Conservation (phyloP, 768 basidiomycete species). For the Trametes cubensis region DNA sequence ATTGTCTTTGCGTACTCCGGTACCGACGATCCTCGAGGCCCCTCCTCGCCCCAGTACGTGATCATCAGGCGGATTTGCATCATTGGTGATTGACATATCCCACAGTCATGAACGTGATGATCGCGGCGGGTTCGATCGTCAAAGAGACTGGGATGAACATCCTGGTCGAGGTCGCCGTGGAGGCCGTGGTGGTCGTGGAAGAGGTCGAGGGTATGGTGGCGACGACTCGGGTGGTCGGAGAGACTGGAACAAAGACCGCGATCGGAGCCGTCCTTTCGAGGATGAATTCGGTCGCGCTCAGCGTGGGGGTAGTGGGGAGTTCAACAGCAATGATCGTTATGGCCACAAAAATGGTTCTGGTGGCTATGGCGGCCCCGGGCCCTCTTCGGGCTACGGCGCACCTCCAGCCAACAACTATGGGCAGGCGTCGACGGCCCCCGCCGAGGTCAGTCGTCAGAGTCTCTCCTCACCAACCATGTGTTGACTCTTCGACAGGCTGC, state of each 20-base stretch:
- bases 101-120: slow-evolving; percentile 37
- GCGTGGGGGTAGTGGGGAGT: slow-evolving; percentile 23
- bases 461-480: not conserved
- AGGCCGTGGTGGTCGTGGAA: slow-evolving; percentile 44
- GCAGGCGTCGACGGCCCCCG: slow-evolving; percentile 37
- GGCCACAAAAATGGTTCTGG: slow-evolving; percentile 32
- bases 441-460: slow-evolving; percentile 35
- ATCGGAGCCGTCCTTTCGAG: slow-evolving; percentile 24
- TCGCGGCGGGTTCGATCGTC: slow-evolving; percentile 32
- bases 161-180: slow-evolving; percentile 36
- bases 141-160: slow-evolving; percentile 43
- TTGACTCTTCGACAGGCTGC: slow-evolving; percentile 40
- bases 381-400: slow-evolving; percentile 27
- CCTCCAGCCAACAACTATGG: slow-evolving; percentile 26
- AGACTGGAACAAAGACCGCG: slow-evolving; percentile 35
- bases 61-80: not conserved
- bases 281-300: slow-evolving; percentile 32
- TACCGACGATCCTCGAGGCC: slow-evolving; percentile 42
- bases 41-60: slow-evolving; percentile 43
- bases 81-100: slow-evolving; percentile 12
- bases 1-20: slow-evolving; percentile 85
- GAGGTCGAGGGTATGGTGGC: slow-evolving; percentile 35
- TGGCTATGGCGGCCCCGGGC: slow-evolving; percentile 35
- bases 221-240: slow-evolving; percentile 51
- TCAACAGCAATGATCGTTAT: slow-evolving; percentile 27